Evolutionary conservation across 257 asterid species (phyloP), one percentile per base, ranked within the genome.

Genomic region (Oldenlandia corymbosa): DNA sequence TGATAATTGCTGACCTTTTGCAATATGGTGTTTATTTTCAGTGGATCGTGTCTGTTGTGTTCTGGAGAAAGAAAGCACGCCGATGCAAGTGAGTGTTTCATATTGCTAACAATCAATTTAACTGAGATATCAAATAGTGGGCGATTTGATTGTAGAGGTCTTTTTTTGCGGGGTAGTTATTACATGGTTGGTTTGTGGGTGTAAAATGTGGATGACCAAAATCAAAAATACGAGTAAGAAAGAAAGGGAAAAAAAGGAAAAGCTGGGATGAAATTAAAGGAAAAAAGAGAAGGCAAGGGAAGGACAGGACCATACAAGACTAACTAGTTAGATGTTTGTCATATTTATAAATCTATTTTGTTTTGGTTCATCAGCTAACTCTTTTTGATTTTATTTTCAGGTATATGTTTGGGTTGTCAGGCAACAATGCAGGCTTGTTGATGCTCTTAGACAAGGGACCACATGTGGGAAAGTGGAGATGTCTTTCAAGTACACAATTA

Each of bases 401-500:
- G 91, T 85, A 90, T 78, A 67, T 71, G 81, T 85, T 90, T 49
- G 97, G 99, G 34, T 49, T 79, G 69, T 80, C 96, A 18, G 68
- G 87, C 65, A 79, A 83, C 41, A 81, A 85, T 21, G 81, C 79
- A 4, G 99, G 99, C 47, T 69, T 93, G 80, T 85, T 85, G 58
- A 71, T 75, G 81, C 90, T 90, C 51, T 69, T 93, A 59, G 90
- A 93, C 67, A 83, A 77, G 81, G 90, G 94, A 60, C 83, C 89
- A 48, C 81, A 76, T 60, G 75, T 72, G 34, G 85, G 93, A 58
- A 90, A 80, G 47, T 76, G 89, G 90, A 85, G 93, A 81, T 60
- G 69, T 60, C 68, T 84, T 46, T 74, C 85, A 52, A 77, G 80
- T 37, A 68, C 83, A 46, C 85, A 71, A 66, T 23, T 73, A 64